Base-by-base conservation (phyloP, 2,329 filamentous ascomycete species). In the Sphaerostilbella broomeana region DNA sequence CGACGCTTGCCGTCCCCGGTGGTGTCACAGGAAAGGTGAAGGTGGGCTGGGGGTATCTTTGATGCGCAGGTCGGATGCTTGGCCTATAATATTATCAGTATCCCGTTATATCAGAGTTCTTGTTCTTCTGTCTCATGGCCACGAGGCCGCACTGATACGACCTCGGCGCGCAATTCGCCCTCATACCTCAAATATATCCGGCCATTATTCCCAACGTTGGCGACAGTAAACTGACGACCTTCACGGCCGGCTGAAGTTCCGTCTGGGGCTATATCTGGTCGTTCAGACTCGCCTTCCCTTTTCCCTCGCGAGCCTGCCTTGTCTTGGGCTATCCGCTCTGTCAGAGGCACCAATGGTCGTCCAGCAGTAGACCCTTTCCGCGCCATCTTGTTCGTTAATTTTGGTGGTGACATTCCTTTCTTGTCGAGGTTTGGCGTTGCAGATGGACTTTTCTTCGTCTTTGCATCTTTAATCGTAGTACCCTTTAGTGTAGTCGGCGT, bases 121-220 rank as follows among this genome's bases (percentile, higher is more conserved):
- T n/a, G n/a, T n/a, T n/a, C n/a, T n/a, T n/a, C n/a, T n/a, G n/a
- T n/a, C n/a, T n/a, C n/a, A n/a, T n/a, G n/a, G n/a, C n/a, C n/a
- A n/a, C n/a, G n/a, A n/a, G n/a, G n/a, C n/a, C n/a, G n/a, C n/a
- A n/a, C n/a, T n/a, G n/a, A n/a, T n/a, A n/a, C n/a, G n/a, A n/a
- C n/a, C n/a, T n/a, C n/a, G 27, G 15, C 27, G 15, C 15, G 27
- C 27, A 9, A 27, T 10, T 7, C 24, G 20, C 21, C 6, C 20
- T 44, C 75, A 56, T 77, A 89, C 83, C 83, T 84, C 50, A 90
- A 59, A 61, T 87, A 90, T 60, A 90, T 86, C 57, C 81, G 79
- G 26, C 85, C 85, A 62, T 88, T 87, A 57, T 87, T 85, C 17
- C 84, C 84, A 44, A 90, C 84, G 59, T 88, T 89, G 35, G 81